These are phyloP conservation scores for Galerina marginata DNA, from an alignment of 768 basidiomycete species.

Conservation along the genomic window DNA sequence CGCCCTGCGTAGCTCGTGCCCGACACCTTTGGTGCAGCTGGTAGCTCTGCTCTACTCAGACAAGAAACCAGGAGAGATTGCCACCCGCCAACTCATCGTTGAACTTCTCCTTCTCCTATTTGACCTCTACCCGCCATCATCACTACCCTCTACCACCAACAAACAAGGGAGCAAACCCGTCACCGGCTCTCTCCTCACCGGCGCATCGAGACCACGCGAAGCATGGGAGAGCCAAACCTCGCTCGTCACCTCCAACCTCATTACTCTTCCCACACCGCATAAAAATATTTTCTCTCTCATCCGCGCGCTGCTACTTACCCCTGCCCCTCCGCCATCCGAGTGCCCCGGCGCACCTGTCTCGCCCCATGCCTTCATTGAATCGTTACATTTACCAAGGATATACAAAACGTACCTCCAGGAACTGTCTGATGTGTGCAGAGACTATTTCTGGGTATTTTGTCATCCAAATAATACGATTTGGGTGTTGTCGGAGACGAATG, in stretches of 20 bases:
- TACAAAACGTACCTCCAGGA: slow-evolving; percentile 45
- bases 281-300: slow-evolving; percentile 75
- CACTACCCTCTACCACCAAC: slow-evolving; percentile 59
- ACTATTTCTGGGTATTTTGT: slow-evolving; percentile 98
- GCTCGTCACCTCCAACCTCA: slow-evolving; percentile 47
- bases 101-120: slow-evolving; percentile 89
- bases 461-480: slow-evolving; percentile 94
- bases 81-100: slow-evolving; percentile 86
- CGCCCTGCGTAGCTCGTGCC: slow-evolving; percentile 87
- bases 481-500: slow-evolving; percentile 84
- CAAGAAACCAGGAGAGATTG: slow-evolving; percentile 96
- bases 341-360: slow-evolving; percentile 39
- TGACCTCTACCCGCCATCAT: slow-evolving; percentile 81
- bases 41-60: slow-evolving; percentile 90
- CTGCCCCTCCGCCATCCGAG: slow-evolving; percentile 42
- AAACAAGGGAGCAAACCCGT: slow-evolving; percentile 24
- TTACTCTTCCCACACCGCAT: slow-evolving; percentile 77
- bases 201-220: slow-evolving; percentile 45
- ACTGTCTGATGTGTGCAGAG: slow-evolving; percentile 86
- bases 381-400: slow-evolving; percentile 39
- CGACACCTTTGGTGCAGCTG: slow-evolving; percentile 86
- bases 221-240: slow-evolving; percentile 61
- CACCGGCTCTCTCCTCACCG: slow-evolving; percentile 25
- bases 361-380: slow-evolving; percentile 80
- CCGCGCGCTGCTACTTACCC: slow-evolving; percentile 71